A percentile compares a stretch with the other conserved stretches of the same genome.
Evolutionary conservation across 169 alveolate species (phyloP).

Genomic region (Blepharisma undulans): DNA sequence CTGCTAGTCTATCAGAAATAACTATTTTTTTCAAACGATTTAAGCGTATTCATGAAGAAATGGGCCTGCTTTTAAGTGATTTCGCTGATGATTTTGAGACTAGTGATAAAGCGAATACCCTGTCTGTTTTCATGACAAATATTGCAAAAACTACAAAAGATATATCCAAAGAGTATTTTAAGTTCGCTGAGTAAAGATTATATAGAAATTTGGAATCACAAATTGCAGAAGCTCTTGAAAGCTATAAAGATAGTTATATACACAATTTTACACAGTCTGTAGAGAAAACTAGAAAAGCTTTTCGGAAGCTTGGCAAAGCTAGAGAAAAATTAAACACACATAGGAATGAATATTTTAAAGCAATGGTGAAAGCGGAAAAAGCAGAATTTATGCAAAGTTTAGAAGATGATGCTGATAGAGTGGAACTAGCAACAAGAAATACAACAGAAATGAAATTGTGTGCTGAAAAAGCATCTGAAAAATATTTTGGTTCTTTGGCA

Average conservation of each 20-base stretch:
- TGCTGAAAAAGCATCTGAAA: constrained; percentile 5
- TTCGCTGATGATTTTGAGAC: neutral
- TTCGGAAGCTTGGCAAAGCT: neutral
- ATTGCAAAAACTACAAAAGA: neutral
- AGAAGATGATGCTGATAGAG: neutral
- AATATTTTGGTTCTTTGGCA: constrained; percentile 2
- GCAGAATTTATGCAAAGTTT: neutral
- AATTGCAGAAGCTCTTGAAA: neutral
- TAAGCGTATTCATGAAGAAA: neutral
- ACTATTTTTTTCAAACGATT: neutral
- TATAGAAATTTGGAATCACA: neutral
- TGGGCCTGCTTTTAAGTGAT: neutral
- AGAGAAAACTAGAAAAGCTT: neutral
- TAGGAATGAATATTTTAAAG: neutral
- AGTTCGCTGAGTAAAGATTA: neutral
- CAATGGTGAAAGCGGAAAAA: neutral
- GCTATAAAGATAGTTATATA: neutral
- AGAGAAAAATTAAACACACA: neutral
- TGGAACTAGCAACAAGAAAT: neutral
- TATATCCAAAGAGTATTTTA: neutral
- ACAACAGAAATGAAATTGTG: neutral
- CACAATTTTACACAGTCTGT: too few relatives aligned
- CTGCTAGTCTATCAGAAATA: neutral
- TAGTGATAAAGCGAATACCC: neutral
- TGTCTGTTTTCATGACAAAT: neutral